A percentile compares a stretch with the other conserved stretches of the same genome.
These are phyloP conservation scores for Yamadazyma olivae DNA, from an alignment of 805 yeast genomes.

Conservation along the genomic window DNA sequence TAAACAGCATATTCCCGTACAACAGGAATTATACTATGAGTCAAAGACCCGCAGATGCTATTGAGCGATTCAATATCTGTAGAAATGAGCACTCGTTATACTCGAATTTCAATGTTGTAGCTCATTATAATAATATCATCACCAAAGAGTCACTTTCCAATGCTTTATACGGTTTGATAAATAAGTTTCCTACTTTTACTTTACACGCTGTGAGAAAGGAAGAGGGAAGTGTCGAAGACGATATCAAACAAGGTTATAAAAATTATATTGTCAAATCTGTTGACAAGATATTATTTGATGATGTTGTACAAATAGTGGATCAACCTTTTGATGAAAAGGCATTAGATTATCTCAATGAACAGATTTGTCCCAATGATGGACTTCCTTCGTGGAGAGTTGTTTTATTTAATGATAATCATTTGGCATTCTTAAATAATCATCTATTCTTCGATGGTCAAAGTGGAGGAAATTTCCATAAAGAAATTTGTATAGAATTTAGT, in stretches of 20 bases:
- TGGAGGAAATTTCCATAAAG: conserved; percentile 13
- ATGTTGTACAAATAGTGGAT: conserved; percentile 15
- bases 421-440: conserved; percentile 26
- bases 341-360: conserved; percentile 12
- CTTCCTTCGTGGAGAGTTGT: conserved; percentile 22
- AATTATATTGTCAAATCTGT: conserved; percentile 17
- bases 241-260: conserved; percentile 4
- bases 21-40: background rate
- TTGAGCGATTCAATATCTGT: conserved; percentile 7
- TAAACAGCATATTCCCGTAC: no score
- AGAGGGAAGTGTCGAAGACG: conserved; percentile 4
- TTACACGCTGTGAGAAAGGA: conserved; percentile 1
- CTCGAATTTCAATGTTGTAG: conserved; percentile 23
- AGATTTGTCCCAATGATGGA: conserved; percentile 1
- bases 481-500: background rate
- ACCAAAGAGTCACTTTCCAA: conserved; percentile 15
- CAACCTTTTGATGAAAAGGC: conserved; percentile 12
- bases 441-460: conserved; percentile 31
- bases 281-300: conserved; percentile 15
- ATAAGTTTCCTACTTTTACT: conserved; percentile 15
- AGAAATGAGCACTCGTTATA: conserved; percentile 9
- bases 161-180: conserved; percentile 15
- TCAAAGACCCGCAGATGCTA: background rate
- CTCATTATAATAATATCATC: conserved; percentile 14
- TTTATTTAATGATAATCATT: conserved; percentile 15